Percentiles rank a stretch among this genome's conserved stretches.
phyloP scores from a whole-genome alignment of 129 eudicot genomes.

The Smallanthus sonchifolius region DNA sequence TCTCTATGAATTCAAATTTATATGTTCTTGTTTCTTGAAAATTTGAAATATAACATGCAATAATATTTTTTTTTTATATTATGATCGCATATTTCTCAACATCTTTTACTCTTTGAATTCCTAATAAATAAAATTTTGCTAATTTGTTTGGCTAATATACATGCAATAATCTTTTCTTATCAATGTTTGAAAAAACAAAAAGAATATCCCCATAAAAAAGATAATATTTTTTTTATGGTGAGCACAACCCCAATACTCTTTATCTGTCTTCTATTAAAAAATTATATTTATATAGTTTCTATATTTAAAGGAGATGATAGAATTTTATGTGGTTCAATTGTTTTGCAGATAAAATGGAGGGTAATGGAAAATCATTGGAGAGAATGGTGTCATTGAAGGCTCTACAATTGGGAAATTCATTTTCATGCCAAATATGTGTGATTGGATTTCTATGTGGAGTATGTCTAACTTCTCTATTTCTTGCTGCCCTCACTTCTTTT shows the following conservation, averaged over 20 bases:
- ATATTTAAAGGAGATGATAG: neutral
- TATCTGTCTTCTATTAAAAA: neutral
- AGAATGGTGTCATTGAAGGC: constrained; percentile 84
- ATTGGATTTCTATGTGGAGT: constrained; percentile 84
- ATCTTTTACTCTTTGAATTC: neutral
- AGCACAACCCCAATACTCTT: neutral
- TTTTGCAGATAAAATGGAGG: constrained; percentile 10
- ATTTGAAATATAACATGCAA: too few relatives aligned
- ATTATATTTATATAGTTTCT: neutral
- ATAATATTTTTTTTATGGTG: neutral
- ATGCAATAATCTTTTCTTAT: neutral
- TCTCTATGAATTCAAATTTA: neutral
- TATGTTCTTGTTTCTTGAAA: neutral
- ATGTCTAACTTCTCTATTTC: constrained; percentile 76
- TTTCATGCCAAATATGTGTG: constrained; percentile 87
- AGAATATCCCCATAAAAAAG: neutral
- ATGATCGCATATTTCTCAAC: neutral
- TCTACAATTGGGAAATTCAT: constrained; percentile 71
- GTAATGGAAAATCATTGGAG: constrained; percentile 66
- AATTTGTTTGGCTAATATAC: neutral
- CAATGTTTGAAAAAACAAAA: neutral
- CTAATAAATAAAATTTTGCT: neutral
- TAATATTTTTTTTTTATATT: too few relatives aligned
- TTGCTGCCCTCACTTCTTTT: constrained; percentile 86
- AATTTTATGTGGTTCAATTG: neutral